phyloP scores from a whole-genome alignment of 2,329 filamentous ascomycete species.

The Stagonosporopsis tanaceti region DNA sequence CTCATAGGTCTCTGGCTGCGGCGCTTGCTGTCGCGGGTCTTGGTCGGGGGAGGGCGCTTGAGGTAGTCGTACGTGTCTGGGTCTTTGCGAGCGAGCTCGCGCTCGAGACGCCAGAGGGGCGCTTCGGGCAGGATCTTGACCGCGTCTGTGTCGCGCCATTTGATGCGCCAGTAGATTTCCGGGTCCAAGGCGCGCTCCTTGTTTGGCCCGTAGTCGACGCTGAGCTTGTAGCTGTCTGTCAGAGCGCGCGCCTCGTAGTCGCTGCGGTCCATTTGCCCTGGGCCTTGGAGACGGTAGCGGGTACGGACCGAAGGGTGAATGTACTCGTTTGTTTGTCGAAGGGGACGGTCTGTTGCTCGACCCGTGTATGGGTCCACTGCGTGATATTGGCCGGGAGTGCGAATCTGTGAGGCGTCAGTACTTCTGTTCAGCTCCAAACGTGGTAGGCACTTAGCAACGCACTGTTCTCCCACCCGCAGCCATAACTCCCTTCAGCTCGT shows the following conservation, averaged over 20 bases:
- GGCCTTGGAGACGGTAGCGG: constrained; percentile 55
- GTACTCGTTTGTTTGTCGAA: constrained; percentile 61
- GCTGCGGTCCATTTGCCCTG: constrained; percentile 56
- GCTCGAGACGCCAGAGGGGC: constrained; percentile 55
- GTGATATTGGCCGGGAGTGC: constrained; percentile 59
- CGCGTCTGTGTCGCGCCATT: constrained; percentile 47
- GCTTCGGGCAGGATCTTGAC: constrained; percentile 54
- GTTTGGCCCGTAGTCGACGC: constrained; percentile 52
- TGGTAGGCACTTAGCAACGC: constrained; percentile 15
- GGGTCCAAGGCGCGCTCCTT: constrained; percentile 42
- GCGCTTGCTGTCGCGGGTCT: constrained; percentile 26
- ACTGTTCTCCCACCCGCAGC: constrained; percentile 55
- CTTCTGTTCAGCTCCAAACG: not conserved
- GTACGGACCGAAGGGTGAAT: constrained; percentile 60
- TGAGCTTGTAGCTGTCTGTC: constrained; percentile 57
- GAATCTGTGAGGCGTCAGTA: constrained; percentile 33
- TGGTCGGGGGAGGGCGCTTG: constrained; percentile 44
- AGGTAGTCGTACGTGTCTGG: constrained; percentile 54
- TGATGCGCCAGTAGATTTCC: constrained; percentile 55
- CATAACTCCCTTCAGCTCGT: constrained; percentile 57
- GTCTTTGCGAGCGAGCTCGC: constrained; percentile 53
- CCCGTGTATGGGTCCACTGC: constrained; percentile 56
- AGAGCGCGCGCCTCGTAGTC: constrained; percentile 55
- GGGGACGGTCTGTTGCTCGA: constrained; percentile 52
- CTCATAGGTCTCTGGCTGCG: constrained; percentile 23